Conservation (phyloP, 2,329 filamentous ascomycete species). For the Epichloe typhina region DNA sequence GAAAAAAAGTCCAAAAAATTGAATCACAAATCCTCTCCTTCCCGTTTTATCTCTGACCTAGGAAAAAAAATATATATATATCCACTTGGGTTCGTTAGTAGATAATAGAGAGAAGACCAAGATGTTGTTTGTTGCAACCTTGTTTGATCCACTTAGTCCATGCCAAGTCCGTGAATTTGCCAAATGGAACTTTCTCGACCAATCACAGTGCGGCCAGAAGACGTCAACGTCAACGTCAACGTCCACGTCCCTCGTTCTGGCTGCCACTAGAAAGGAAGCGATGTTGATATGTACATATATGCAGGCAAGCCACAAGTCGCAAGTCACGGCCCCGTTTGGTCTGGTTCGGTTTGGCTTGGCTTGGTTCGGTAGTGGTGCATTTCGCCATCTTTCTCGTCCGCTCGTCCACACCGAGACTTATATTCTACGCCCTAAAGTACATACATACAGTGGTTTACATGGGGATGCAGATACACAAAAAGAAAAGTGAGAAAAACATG, state of each 20-base stretch:
- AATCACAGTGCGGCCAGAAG: conserved; percentile 10
- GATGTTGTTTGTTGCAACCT: no score
- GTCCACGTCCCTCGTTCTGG: no score
- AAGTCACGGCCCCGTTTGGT: background rate
- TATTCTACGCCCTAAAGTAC: conserved; percentile 2
- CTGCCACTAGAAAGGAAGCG: background rate
- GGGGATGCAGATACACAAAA: background rate
- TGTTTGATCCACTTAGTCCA: no score
- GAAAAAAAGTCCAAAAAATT: background rate
- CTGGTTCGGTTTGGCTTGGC: no score
- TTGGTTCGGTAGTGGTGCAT: no score
- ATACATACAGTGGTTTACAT: background rate
- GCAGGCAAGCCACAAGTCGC: background rate
- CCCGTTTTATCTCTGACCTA: no score
- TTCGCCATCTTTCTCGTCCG: no score
- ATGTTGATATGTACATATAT: background rate
- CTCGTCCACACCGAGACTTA: background rate
- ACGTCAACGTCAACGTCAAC: no score
- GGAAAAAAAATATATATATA: no score
- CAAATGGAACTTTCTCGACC: conserved; percentile 18
- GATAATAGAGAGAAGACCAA: no score
- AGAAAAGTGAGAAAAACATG: background rate
- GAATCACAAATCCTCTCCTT: no score
- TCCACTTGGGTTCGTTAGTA: no score
- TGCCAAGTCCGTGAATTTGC: background rate